phyloP scores from a whole-genome alignment of 768 basidiomycete species.

The Podaxis sp. region DNA sequence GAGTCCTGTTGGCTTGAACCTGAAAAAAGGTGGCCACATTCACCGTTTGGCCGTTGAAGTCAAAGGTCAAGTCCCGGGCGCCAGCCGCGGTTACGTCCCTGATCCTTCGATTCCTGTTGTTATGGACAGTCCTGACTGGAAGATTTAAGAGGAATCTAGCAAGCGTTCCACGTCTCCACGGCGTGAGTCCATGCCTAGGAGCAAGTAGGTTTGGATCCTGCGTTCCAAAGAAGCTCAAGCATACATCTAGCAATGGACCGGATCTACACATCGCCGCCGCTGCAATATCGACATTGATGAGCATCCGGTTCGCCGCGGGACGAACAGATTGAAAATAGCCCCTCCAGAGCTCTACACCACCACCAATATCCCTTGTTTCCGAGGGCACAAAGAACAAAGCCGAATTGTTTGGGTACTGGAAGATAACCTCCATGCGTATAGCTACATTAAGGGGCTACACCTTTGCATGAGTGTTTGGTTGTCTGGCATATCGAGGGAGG shows the following conservation, averaged over 20 bases:
- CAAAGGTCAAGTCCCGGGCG: slow-evolving; percentile 54
- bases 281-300: slow-evolving; percentile 80
- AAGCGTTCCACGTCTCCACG: slow-evolving; percentile 50
- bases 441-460: slow-evolving; percentile 72
- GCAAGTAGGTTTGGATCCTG: slow-evolving; percentile 24
- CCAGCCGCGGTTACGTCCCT: slow-evolving; percentile 55
- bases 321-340: slow-evolving; percentile 83
- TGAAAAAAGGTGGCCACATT: slow-evolving; percentile 64
- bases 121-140: slow-evolving; percentile 36
- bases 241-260: slow-evolving; percentile 57
- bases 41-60: slow-evolving; percentile 51
- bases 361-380: slow-evolving; percentile 56
- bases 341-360: slow-evolving; percentile 72
- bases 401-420: slow-evolving; percentile 71
- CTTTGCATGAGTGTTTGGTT: neutral
- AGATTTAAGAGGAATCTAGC: slow-evolving; percentile 38
- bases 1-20: slow-evolving; percentile 44
- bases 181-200: slow-evolving; percentile 42
- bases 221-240: slow-evolving; percentile 51
- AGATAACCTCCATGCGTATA: slow-evolving; percentile 79
- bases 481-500: neutral
- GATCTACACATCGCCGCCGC: slow-evolving; percentile 76
- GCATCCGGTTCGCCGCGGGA: slow-evolving; percentile 61
- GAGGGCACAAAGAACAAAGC: slow-evolving; percentile 72
- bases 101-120: slow-evolving; percentile 41